A percentile compares a stretch with the other conserved stretches of the same genome.
These are phyloP conservation scores for Fusarium sublunatum DNA, from an alignment of 2,329 filamentous ascomycete genomes.

Conservation along the genomic window DNA sequence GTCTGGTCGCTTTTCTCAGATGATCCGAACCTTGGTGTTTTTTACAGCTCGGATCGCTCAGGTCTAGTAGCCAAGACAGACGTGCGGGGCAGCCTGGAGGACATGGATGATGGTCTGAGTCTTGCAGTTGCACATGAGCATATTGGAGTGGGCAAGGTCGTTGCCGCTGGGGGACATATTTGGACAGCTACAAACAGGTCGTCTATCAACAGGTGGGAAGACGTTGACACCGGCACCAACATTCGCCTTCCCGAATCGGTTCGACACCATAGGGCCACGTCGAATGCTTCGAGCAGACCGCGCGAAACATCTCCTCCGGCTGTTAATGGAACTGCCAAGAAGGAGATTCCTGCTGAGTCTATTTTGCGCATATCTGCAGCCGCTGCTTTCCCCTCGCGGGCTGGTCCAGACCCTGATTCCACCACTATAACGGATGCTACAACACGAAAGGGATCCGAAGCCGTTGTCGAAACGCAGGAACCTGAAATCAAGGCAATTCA, in stretches of 20 bases:
- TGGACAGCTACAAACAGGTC: conserved; percentile 93
- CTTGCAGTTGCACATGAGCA: conserved; percentile 94
- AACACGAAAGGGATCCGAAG: conserved; percentile 55
- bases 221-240: conserved; percentile 82
- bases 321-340: conserved; percentile 56
- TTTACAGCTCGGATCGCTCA: conserved; percentile 94
- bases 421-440: conserved; percentile 60
- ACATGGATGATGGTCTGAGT: conserved; percentile 87
- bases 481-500: conserved; percentile 69
- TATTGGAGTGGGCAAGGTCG: conserved; percentile 77
- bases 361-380: conserved; percentile 87
- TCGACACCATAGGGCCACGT: conserved; percentile 60
- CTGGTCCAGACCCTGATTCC: conserved; percentile 65
- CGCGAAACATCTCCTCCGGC: conserved; percentile 50
- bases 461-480: conserved; percentile 45
- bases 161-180: conserved; percentile 78
- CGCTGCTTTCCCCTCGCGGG: conserved; percentile 74
- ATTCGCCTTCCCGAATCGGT: conserved; percentile 72
- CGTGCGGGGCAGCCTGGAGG: conserved; percentile 73
- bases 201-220: conserved; percentile 90
- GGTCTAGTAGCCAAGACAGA: conserved; percentile 98
- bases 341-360: conserved; percentile 80
- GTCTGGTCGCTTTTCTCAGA: conserved; percentile 96
- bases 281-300: conserved; percentile 56
- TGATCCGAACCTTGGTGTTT: conserved; percentile 84